Evolutionary conservation across 768 basidiomycete species (phyloP).

Genomic region (Panellus pusillus): DNA sequence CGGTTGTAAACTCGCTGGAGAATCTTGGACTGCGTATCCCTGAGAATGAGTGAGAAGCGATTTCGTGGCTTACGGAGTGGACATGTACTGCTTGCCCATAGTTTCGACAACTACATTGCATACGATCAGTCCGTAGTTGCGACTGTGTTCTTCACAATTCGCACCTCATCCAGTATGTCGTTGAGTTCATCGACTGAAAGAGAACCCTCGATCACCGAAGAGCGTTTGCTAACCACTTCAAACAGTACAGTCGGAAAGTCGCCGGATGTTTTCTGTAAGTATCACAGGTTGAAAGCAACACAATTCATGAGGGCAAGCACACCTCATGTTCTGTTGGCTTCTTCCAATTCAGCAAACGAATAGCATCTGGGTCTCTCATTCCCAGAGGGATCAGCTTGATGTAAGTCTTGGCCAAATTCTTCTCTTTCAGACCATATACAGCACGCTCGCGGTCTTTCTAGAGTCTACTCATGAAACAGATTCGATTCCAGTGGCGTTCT

Average conservation of each 20-base stretch:
- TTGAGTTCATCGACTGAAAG: conserved; percentile 86
- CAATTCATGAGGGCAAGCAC: conserved; percentile 25
- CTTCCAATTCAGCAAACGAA: conserved; percentile 89
- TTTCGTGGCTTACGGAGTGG: not conserved
- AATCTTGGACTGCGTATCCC: conserved; percentile 73
- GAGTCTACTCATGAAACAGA: conserved; percentile 3
- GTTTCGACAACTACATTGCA: conserved; percentile 46
- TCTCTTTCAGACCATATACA: conserved; percentile 94
- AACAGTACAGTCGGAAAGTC: conserved; percentile 87
- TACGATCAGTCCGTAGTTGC: no score
- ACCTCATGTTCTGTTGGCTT: conserved; percentile 71
- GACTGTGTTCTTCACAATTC: no score
- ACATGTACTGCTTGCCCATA: conserved; percentile 70
- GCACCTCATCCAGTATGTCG: conserved; percentile 63
- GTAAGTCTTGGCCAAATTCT: conserved; percentile 89
- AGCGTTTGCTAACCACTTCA: conserved; percentile 84
- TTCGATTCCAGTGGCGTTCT: not conserved
- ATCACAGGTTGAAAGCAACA: not conserved
- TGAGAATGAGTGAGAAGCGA: conserved; percentile 32
- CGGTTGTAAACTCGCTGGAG: conserved; percentile 76
- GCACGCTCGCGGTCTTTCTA: conserved; percentile 94
- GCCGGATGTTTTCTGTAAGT: conserved; percentile 64
- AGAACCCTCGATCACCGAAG: conserved; percentile 72
- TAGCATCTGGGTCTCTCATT: conserved; percentile 75
- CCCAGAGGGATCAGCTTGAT: conserved; percentile 88